Conservation (phyloP, 768 basidiomycete genomes). For the Xerocomus brunneocitrinus region DNA sequence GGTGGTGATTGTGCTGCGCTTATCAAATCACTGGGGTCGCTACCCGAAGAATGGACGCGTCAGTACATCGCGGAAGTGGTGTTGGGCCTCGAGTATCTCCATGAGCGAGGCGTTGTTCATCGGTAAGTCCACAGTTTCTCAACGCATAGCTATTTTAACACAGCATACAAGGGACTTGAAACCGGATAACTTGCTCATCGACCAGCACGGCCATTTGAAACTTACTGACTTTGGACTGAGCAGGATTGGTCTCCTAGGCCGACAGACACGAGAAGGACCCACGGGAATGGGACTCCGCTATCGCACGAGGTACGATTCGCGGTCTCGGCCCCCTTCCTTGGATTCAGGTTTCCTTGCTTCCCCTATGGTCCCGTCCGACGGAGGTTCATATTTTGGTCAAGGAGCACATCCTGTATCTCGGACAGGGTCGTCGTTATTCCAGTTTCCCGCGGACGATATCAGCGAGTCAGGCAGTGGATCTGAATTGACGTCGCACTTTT, state of each 20-base stretch:
- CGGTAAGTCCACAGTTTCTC: constrained; percentile 51
- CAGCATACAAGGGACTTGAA: constrained; percentile 73
- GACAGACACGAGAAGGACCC: constrained; percentile 76
- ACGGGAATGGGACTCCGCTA: constrained; percentile 43
- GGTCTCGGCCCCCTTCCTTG: constrained; percentile 78
- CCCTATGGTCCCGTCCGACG: constrained; percentile 61
- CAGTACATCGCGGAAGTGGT: constrained; percentile 96
- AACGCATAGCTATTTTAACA: not conserved
- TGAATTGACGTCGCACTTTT: constrained; percentile 60
- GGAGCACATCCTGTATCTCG: constrained; percentile 57
- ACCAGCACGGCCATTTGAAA: constrained; percentile 94
- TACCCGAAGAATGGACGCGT: constrained; percentile 96
- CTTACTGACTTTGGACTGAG: constrained; percentile 97
- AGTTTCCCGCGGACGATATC: constrained; percentile 70
- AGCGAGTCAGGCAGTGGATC: constrained; percentile 84
- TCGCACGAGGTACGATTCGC: constrained; percentile 56
- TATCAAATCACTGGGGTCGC: constrained; percentile 88
- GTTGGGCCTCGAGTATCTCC: constrained; percentile 93
- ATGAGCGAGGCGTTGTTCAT: constrained; percentile 92
- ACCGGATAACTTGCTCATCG: constrained; percentile 97
- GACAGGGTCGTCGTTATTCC: constrained; percentile 60
- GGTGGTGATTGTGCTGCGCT: constrained; percentile 97
- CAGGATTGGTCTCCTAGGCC: constrained; percentile 94
- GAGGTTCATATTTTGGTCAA: constrained; percentile 80
- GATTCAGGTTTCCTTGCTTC: constrained; percentile 78